phyloP scores from a whole-genome alignment of 148 eudicot species.

The Talinum fruticosum region DNA sequence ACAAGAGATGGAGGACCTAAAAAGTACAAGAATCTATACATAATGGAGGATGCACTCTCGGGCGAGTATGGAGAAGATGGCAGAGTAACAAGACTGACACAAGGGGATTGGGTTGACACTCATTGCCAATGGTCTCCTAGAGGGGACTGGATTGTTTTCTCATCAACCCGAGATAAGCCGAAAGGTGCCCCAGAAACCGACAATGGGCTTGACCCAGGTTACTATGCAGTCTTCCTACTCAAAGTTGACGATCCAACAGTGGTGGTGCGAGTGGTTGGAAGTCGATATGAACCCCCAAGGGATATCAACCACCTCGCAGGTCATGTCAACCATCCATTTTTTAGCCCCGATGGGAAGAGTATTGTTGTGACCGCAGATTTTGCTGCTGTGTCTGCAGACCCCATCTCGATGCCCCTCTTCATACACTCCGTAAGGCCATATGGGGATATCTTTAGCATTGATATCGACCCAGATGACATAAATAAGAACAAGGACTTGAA shows the following conservation, averaged over 20 bases:
- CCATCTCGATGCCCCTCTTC: background rate
- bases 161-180: background rate
- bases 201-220: conserved; percentile 3
- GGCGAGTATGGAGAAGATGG: background rate
- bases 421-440: background rate
- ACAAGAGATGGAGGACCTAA: conserved; percentile 2
- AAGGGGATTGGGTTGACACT: background rate
- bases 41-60: background rate
- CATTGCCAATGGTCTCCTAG: conserved; percentile 12
- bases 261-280: conserved; percentile 2
- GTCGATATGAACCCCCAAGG: background rate
- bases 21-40: conserved; percentile 9
- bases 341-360: conserved; percentile 1
- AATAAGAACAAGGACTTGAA: background rate
- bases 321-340: conserved; percentile 1
- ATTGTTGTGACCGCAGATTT: background rate
- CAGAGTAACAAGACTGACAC: background rate
- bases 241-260: background rate
- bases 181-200: background rate
- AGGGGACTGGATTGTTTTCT: conserved; percentile 15
- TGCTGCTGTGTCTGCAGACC: background rate
- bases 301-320: background rate
- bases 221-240: background rate
- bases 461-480: background rate
- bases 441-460: background rate